Percentiles rank a stretch among this genome's conserved stretches.
These are phyloP conservation scores for Reutealis trisperma DNA, from an alignment of 345 rosid genomes.

Conservation along the genomic window DNA sequence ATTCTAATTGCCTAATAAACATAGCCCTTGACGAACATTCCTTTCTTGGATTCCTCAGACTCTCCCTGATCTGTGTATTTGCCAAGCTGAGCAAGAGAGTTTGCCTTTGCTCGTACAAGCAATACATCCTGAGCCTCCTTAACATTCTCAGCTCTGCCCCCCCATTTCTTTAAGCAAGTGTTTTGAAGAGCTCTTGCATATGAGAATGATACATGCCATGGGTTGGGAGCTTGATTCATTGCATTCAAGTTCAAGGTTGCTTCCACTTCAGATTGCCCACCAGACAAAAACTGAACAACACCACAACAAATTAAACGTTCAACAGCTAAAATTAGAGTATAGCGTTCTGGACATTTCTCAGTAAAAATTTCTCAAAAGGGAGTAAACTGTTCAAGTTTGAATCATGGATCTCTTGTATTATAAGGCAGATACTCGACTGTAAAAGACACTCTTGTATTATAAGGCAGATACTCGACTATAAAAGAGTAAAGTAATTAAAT, in stretches of 20 bases:
- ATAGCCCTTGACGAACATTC: slow-evolving; percentile 90
- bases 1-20: slow-evolving; percentile 43
- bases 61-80: slow-evolving; percentile 89
- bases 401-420: too few species aligned
- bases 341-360: too few species aligned
- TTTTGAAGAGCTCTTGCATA: slow-evolving; percentile 98
- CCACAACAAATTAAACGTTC: background rate
- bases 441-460: too few species aligned
- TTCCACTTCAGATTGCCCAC: slow-evolving; percentile 98
- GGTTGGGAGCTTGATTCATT: slow-evolving; percentile 86
- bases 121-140: slow-evolving; percentile 72
- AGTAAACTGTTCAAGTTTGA: too few species aligned
- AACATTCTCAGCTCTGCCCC: slow-evolving; percentile 83
- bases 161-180: slow-evolving; percentile 95
- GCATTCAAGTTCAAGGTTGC: slow-evolving; percentile 96
- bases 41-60: slow-evolving; percentile 90
- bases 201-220: slow-evolving; percentile 98
- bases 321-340: too few species aligned
- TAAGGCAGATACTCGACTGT: too few species aligned
- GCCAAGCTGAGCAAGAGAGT: slow-evolving; percentile 95
- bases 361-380: too few species aligned
- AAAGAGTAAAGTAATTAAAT: too few species aligned
- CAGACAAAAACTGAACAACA: slow-evolving; percentile 82
- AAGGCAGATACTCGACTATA: too few species aligned
- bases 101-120: slow-evolving; percentile 75